Base-by-base conservation (phyloP, 2,329 filamentous ascomycete species). In the Zymoseptoria tritici region DNA sequence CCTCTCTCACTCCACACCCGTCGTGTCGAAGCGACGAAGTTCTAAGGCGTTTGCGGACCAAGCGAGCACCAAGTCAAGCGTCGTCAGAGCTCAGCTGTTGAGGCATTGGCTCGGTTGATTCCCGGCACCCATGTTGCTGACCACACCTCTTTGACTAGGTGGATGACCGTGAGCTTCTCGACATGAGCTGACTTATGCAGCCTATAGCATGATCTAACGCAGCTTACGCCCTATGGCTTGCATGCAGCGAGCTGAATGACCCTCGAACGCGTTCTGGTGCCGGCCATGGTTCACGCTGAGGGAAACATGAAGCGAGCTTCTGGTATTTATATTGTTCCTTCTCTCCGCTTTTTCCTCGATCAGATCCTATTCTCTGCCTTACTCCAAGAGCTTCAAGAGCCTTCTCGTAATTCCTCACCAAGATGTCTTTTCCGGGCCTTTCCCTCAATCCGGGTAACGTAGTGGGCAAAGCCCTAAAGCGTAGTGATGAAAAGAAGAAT, bases 391-490 rank as follows among this genome's bases (percentile, higher is more conserved):
- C 13, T 16, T 7, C 36, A 3, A n/a, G 13, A 46, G 13, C 13
- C 36, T 46, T 3, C 26, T 9, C 4, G 26, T 29, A 29, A 29
- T 29, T 4, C 4, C 13, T n/a, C 13, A 46, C 4, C 36, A 46
- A 13, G 16, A 46, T 46, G 36, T 46, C 36, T 11, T 46, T 46
- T 9, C 36, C 36, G 4, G 36, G 36, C 13, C 36, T 46, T 46
- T 54, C 31, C 22, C n/a, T 54, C n/a, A 58, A 51, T 22, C 57
- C 52, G 8, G 60, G 60, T 9, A 54, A 46, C 16, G 55, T 62
- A 0, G 57, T 60, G 8, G 58, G 58, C 26, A 46, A n/a, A n/a
- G 36, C 36, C n/a, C 36, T 46, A 6, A 46, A 46, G 13, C 36
- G 36, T n/a, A n/a, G 7, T 16, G 36, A 46, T 13, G 36, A n/a